Percentiles rank a stretch among this genome's conserved stretches.
Evolutionary conservation across 345 rosid genomes (phyloP).

Genomic region (Dimocarpus longan): DNA sequence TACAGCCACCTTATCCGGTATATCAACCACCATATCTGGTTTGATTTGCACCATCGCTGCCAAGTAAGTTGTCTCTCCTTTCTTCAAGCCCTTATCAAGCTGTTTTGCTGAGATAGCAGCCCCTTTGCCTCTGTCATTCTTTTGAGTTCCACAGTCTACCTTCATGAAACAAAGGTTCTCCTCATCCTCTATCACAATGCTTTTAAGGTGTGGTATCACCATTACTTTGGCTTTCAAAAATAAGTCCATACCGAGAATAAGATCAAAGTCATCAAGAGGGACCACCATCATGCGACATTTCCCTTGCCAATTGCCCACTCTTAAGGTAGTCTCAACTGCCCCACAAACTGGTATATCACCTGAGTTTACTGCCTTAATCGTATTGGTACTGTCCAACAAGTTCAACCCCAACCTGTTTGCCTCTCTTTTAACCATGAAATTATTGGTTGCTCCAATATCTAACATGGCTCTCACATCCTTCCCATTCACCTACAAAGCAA

Average conservation of each 20-base stretch:
- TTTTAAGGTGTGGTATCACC: background rate
- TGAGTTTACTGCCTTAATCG: no score
- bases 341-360: no score
- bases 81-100: background rate
- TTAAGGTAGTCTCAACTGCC: background rate
- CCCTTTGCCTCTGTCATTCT: no score
- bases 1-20: background rate
- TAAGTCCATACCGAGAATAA: background rate
- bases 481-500: background rate
- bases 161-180: no score
- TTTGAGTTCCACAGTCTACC: no score
- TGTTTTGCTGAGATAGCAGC: background rate
- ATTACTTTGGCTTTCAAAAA: background rate
- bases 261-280: background rate
- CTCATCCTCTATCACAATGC: background rate
- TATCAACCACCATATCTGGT: background rate
- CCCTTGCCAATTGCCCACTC: background rate
- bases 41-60: background rate
- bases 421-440: no score
- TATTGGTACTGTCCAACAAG: no score
- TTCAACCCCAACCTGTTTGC: no score
- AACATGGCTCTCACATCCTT: no score
- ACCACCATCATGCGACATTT: background rate
- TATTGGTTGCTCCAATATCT: no score
- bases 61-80: no score